Evolutionary conservation across 257 asterid genomes (phyloP).

Genomic region (Ajuga chamaepitys): DNA sequence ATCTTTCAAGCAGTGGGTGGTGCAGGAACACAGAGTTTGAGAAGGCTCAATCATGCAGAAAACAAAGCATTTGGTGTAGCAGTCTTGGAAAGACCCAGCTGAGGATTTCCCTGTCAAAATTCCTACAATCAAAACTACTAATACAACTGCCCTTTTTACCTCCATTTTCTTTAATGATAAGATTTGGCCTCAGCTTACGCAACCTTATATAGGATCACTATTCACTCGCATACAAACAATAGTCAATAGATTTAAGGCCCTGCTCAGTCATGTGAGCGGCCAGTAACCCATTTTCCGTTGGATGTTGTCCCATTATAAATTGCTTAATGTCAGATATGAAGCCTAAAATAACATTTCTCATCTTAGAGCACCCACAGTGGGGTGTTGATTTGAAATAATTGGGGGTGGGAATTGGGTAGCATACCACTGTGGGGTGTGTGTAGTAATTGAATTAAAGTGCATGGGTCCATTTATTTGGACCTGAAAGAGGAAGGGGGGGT

Average conservation of each 20-base stretch:
- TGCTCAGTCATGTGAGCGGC: slow-evolving; percentile 25
- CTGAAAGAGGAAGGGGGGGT: too few relatives aligned
- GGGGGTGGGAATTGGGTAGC: too few relatives aligned
- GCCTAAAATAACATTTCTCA: neutral
- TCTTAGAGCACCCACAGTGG: too few relatives aligned
- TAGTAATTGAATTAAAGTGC: too few relatives aligned
- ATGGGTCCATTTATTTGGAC: too few relatives aligned
- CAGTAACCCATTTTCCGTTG: neutral
- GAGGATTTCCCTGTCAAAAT: slow-evolving; percentile 28
- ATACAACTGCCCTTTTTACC: slow-evolving; percentile 27
- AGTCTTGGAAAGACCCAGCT: slow-evolving; percentile 68
- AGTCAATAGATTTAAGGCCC: neutral
- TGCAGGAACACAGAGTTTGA: slow-evolving; percentile 74
- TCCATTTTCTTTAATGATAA: slow-evolving; percentile 21
- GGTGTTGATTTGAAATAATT: too few relatives aligned
- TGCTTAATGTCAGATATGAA: neutral
- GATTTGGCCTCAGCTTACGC: neutral
- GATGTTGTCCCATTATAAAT: neutral
- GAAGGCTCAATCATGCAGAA: slow-evolving; percentile 87
- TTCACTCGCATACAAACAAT: too few relatives aligned
- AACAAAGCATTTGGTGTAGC: slow-evolving; percentile 83
- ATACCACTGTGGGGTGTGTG: too few relatives aligned
- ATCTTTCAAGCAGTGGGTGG: slow-evolving; percentile 75
- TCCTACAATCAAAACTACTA: slow-evolving; percentile 38
- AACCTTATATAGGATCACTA: slow-evolving; percentile 3